phyloP scores from a whole-genome alignment of 345 rosid genomes.

The Aquilaria malaccensis region DNA sequence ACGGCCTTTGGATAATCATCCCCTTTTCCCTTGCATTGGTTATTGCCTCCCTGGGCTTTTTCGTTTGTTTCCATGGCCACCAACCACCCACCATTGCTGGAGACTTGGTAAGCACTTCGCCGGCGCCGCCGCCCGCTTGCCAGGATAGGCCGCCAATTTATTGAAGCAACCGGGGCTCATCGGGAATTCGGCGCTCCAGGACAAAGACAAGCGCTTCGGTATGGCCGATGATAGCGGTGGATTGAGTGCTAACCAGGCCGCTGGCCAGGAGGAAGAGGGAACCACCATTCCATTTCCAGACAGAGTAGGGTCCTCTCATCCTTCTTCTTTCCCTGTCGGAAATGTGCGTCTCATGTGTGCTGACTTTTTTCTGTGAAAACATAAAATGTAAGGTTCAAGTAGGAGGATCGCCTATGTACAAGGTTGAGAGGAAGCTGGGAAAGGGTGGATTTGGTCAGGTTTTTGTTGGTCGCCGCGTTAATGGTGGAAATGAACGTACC shows the following conservation, averaged over 20 bases:
- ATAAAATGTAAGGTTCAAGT: constrained; percentile 60
- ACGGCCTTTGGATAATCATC: too few species aligned
- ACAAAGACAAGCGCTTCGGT: constrained; percentile 19
- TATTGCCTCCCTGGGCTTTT: too few species aligned
- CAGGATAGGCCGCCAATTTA: too few species aligned
- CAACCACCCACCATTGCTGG: too few species aligned
- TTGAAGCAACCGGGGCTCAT: too few species aligned
- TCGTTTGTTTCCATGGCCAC: too few species aligned
- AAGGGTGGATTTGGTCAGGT: constrained; percentile 99
- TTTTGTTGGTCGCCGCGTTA: constrained; percentile 84
- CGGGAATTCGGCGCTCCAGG: too few species aligned
- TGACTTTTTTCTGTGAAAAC: neutral
- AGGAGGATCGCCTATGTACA: constrained; percentile 86
- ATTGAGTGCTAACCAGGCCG: constrained; percentile 64
- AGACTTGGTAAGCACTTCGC: too few species aligned
- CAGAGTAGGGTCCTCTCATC: constrained; percentile 32
- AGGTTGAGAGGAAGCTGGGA: constrained; percentile 81
- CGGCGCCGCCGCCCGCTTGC: too few species aligned
- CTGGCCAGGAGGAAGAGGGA: constrained; percentile 86
- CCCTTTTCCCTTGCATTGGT: too few species aligned
- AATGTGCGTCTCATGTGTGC: neutral
- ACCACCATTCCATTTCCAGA: constrained; percentile 87
- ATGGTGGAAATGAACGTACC: constrained; percentile 54
- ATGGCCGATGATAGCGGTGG: constrained; percentile 76
- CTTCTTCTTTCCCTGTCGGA: too few species aligned